Conservation (phyloP, 306 rosid genomes). For the Ammopiptanthus mongolicus region DNA sequence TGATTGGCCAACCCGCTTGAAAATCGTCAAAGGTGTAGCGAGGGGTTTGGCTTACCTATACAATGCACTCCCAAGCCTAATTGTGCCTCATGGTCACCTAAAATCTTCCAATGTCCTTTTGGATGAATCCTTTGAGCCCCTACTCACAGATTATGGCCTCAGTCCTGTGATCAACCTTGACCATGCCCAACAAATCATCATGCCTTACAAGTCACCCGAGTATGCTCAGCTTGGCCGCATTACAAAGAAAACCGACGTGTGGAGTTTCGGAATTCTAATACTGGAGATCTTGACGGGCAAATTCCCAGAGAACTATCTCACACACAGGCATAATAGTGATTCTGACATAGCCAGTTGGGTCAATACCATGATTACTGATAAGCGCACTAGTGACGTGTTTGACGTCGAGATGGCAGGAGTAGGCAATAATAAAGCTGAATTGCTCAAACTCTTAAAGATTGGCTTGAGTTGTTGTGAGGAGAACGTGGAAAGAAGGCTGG, state of each 20-base stretch:
- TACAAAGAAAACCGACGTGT: conserved; percentile 78
- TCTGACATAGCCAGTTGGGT: conserved; percentile 82
- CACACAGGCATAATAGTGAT: conserved; percentile 31
- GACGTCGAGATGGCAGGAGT: conserved; percentile 65
- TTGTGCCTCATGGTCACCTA: conserved; percentile 81
- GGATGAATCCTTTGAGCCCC: conserved; percentile 56
- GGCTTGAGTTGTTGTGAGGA: conserved; percentile 91
- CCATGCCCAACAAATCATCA: conserved; percentile 60
- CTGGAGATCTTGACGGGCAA: conserved; percentile 73
- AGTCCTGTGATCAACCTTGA: conserved; percentile 61
- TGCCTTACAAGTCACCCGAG: conserved; percentile 94
- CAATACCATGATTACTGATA: conserved; percentile 64
- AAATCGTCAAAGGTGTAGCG: conserved; percentile 70
- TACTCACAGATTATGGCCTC: conserved; percentile 66
- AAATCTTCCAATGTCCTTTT: conserved; percentile 89
- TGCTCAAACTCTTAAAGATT: conserved; percentile 77
- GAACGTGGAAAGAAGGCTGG: conserved; percentile 74
- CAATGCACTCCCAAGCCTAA: conserved; percentile 52
- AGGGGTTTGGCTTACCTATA: conserved; percentile 66
- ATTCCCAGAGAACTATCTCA: conserved; percentile 88
- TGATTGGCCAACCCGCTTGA: conserved; percentile 76
- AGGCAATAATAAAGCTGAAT: conserved; percentile 48
- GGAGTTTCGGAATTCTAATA: conserved; percentile 84
- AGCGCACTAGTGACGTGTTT: conserved; percentile 55
- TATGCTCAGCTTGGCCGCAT: conserved; percentile 65